Conservation (phyloP, 2,329 filamentous ascomycete species). For the Xenoacremonium recifei region DNA sequence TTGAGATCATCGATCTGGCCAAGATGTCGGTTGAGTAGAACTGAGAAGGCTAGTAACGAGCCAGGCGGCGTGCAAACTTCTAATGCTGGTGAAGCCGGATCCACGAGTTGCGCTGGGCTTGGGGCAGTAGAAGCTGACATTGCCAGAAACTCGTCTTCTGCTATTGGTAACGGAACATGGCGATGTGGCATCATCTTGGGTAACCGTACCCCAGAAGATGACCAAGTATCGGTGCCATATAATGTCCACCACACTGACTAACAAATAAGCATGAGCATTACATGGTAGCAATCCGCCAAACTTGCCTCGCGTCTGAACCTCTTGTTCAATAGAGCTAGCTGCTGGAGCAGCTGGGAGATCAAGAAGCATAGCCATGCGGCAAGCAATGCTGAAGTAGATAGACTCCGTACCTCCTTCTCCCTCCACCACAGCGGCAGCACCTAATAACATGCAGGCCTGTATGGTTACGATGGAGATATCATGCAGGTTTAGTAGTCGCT, state of each 20-base stretch:
- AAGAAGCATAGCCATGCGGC: conserved; percentile 34
- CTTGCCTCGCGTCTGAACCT: conserved; percentile 34
- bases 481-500: not conserved
- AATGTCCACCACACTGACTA: conserved; percentile 23
- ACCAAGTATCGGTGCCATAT: conserved; percentile 20
- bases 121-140: too few species aligned
- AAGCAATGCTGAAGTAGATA: conserved; percentile 37
- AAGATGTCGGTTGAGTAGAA: conserved; percentile 32
- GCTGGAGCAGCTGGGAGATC: conserved; percentile 32
- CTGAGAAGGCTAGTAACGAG: conserved; percentile 15
- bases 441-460: conserved; percentile 39
- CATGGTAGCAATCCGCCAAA: too few species aligned
- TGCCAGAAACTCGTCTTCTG: conserved; percentile 22
- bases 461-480: conserved; percentile 15
- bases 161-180: conserved; percentile 32
- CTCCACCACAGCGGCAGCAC: conserved; percentile 31
- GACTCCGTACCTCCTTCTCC: conserved; percentile 34
- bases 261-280: too few species aligned
- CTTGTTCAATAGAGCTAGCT: conserved; percentile 28
- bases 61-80: not conserved
- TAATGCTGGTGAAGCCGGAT: too few species aligned
- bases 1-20: conserved; percentile 35
- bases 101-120: too few species aligned
- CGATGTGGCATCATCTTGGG: conserved; percentile 12
- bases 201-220: conserved; percentile 18